Evolutionary conservation across 2,329 filamentous ascomycete species (phyloP).

Genomic region (Alternaria burnsii): DNA sequence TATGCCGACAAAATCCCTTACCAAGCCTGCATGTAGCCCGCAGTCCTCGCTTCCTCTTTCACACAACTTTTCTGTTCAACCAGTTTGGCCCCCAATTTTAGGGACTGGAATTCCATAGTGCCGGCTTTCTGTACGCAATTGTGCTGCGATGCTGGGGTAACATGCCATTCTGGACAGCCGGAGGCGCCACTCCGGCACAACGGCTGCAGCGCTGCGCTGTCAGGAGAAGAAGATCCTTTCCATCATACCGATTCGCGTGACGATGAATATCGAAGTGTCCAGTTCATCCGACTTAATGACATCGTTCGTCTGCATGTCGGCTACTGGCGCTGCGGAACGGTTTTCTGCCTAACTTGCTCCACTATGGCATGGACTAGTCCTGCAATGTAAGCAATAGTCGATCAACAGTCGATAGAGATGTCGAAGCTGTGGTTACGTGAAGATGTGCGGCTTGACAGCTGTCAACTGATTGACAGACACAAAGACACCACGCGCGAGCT

Average conservation of each 20-base stretch:
- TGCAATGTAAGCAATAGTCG: slow-evolving; percentile 34
- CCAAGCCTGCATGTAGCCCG: slow-evolving; percentile 44
- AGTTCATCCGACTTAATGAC: slow-evolving; percentile 21
- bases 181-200: slow-evolving; percentile 22
- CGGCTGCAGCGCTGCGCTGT: slow-evolving; percentile 15
- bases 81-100: slow-evolving; percentile 43
- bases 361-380: slow-evolving; percentile 25
- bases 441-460: slow-evolving; percentile 11
- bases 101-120: slow-evolving; percentile 20
- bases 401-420: slow-evolving; percentile 13
- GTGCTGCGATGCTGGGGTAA: slow-evolving; percentile 19
- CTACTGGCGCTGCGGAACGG: slow-evolving; percentile 23
- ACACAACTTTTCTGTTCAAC: slow-evolving; percentile 26
- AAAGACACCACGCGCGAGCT: slow-evolving; percentile 30
- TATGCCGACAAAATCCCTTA: slow-evolving; percentile 45
- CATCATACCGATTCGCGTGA: not conserved
- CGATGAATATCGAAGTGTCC: slow-evolving; percentile 8
- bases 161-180: slow-evolving; percentile 18
- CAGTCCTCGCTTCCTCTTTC: slow-evolving; percentile 38
- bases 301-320: slow-evolving; percentile 25
- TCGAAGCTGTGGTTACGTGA: slow-evolving; percentile 1
- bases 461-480: slow-evolving; percentile 20
- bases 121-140: slow-evolving; percentile 20
- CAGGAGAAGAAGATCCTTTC: slow-evolving; percentile 1
- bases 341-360: slow-evolving; percentile 33